A percentile compares a stretch with the other conserved stretches of the same genome.
Evolutionary conservation across 75 land plant species (phyloP).

Genomic region (Chamaecyparis obtusa): DNA sequence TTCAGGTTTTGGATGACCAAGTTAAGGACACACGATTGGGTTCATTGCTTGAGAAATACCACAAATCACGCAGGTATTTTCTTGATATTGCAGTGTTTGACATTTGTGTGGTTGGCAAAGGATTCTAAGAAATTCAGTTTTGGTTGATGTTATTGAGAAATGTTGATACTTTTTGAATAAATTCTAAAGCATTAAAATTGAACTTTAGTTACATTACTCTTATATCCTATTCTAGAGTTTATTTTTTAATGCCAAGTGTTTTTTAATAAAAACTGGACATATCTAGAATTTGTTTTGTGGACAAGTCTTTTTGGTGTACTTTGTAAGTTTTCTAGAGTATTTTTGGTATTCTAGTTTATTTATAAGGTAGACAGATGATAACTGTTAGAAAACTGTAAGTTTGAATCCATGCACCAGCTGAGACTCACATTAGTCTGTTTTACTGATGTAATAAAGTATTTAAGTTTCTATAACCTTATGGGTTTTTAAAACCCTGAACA

Average conservation of each 20-base stretch:
- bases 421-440: background rate
- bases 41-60: slow-evolving; percentile 66
- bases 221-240: background rate
- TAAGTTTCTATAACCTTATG: background rate
- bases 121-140: background rate
- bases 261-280: background rate
- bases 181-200: background rate
- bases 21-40: slow-evolving; percentile 56
- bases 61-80: slow-evolving; percentile 51
- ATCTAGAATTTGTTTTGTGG: background rate
- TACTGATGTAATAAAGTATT: background rate
- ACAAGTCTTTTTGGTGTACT: background rate
- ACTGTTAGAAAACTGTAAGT: background rate
- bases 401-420: background rate
- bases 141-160: background rate
- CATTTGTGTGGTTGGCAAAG: background rate
- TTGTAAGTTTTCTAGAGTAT: no score
- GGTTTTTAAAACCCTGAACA: background rate
- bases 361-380: background rate
- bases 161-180: background rate
- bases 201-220: background rate
- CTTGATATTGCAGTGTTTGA: background rate
- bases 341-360: background rate
- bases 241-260: background rate
- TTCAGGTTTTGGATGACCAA: slow-evolving; percentile 69